Evolutionary conservation across 2,329 filamentous ascomycete genomes (phyloP), one percentile per base, ranked within the genome.

Genomic region (Colletotrichum gigasporum): DNA sequence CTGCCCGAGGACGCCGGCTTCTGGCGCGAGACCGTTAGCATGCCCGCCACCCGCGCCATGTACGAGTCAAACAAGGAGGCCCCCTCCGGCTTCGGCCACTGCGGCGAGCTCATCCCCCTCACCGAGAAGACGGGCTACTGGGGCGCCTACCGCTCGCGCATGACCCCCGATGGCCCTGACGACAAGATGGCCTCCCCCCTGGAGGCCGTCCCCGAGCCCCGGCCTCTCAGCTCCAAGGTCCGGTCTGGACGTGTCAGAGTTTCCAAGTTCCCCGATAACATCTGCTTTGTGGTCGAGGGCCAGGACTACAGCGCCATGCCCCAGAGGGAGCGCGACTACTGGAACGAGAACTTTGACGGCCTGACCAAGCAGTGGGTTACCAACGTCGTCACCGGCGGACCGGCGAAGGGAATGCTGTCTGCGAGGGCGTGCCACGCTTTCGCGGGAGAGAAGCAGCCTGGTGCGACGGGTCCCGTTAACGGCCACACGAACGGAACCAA

Each of bases 341-440:
- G 60, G 60, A 63, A 63, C 47, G 54, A 63, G 30, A 63, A 59
- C 37, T 63, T 63, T 18, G 60, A 63, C 45, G 47, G 60, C 24
- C 11, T 63, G 5, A 59, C 60, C 22, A 63, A 63, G 60, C 60
- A 63, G 34, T 63, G 60, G 60, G 60, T 63, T 5, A 63, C 54
- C 22, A 63, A 63, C 26, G 60, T 63, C 18, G 32, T 63, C 26
- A 53, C 30, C 11, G 54, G 32, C 12, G 54, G 60, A 14, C 54
- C 30, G 14, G 45, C 24, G 11, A 52, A 59, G 32, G 60, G 60
- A 10, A 63, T 63, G 60, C 28, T 63, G 30, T 51, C 22, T 11
- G 54, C 37, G 14, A 53, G 60, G 26, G 60, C 60, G 11, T 63
- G 60, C 32, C 60, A 63, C 26, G 45, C 37, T 20, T 63, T 63